phyloP scores from a whole-genome alignment of 768 basidiomycete species.

The Suillus subaureus region DNA sequence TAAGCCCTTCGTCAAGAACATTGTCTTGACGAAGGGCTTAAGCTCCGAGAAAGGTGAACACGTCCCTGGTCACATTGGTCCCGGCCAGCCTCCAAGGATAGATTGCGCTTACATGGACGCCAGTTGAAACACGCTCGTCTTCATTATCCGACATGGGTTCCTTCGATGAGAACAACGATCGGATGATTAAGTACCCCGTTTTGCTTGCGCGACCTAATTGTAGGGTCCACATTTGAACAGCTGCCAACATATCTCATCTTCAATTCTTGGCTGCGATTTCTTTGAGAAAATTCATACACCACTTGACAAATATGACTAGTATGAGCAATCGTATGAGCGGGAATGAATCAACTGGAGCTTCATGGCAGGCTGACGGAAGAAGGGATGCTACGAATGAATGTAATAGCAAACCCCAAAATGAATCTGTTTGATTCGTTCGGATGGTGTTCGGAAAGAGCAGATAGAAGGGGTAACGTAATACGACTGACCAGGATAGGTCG shows the following conservation, averaged over 20 bases:
- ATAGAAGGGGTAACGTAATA: neutral
- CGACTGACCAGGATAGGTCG: neutral
- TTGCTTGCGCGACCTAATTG: conserved; percentile 85
- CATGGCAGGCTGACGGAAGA: too few relatives aligned
- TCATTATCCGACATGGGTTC: conserved; percentile 51
- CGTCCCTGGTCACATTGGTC: conserved; percentile 81
- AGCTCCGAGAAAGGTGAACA: conserved; percentile 54
- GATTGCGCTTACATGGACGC: conserved; percentile 82
- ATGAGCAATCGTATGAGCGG: neutral
- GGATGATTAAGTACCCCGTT: conserved; percentile 65
- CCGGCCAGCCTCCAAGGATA: conserved; percentile 88
- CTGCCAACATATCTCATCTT: neutral
- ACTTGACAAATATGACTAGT: neutral
- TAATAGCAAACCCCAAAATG: neutral
- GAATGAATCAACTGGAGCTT: neutral
- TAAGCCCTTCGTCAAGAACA: conserved; percentile 45
- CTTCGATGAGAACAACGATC: neutral
- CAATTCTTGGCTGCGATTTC: neutral
- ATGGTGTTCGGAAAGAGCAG: neutral
- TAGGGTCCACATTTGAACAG: neutral
- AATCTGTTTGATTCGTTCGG: neutral
- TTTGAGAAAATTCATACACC: neutral
- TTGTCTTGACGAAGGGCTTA: neutral
- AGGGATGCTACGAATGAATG: neutral
- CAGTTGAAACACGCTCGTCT: conserved; percentile 77